These are phyloP conservation scores for Botrytis porri DNA, from an alignment of 2,329 filamentous ascomycete genomes.

Conservation along the genomic window DNA sequence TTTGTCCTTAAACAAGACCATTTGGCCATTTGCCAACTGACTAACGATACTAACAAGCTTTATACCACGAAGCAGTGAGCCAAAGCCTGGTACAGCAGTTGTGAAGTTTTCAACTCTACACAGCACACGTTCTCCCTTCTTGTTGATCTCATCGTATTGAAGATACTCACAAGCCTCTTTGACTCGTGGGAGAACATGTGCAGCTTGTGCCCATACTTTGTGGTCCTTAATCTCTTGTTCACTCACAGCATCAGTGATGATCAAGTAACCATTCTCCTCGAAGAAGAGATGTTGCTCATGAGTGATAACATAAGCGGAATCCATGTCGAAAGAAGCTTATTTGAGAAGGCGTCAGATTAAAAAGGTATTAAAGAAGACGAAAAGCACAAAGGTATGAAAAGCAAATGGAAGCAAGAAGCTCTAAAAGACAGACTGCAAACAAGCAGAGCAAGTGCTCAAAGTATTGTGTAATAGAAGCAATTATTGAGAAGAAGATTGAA, in stretches of 20 bases:
- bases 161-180: slow-evolving; percentile 32
- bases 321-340: neutral
- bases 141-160: slow-evolving; percentile 40
- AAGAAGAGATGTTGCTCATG: slow-evolving; percentile 26
- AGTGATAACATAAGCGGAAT: neutral
- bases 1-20: slow-evolving; percentile 33
- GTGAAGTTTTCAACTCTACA: slow-evolving; percentile 37
- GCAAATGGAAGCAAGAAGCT: neutral
- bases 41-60: slow-evolving; percentile 21
- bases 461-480: neutral
- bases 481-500: neutral
- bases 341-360: neutral
- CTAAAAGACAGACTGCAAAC: neutral
- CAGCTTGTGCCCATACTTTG: slow-evolving; percentile 39
- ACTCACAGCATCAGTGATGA: slow-evolving; percentile 33
- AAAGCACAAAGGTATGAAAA: neutral
- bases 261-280: slow-evolving; percentile 36
- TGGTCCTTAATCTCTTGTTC: slow-evolving; percentile 26
- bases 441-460: neutral
- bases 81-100: neutral
- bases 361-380: neutral
- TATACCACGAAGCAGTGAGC: neutral
- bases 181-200: slow-evolving; percentile 39
- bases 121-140: slow-evolving; percentile 36
- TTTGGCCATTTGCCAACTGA: slow-evolving; percentile 33